These are phyloP conservation scores for Solanum lignicaule DNA, from an alignment of 257 asterid genomes.

Conservation along the genomic window DNA sequence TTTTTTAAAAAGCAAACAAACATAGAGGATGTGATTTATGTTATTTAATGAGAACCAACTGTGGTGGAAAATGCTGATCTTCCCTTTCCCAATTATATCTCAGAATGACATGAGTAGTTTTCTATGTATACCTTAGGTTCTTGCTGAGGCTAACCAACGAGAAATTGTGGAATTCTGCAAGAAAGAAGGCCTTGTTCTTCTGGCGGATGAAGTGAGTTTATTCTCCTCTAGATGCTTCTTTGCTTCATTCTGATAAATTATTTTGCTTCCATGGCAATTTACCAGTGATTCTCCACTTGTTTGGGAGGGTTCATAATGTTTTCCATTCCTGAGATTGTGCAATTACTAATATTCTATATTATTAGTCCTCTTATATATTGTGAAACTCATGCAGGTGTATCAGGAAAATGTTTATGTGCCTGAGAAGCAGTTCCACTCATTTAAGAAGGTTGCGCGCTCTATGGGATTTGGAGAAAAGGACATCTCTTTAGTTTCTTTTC, in stretches of 20 bases:
- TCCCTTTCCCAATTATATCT: background rate
- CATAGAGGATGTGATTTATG: background rate
- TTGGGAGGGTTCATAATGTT: background rate
- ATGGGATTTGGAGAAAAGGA: slow-evolving; percentile 87
- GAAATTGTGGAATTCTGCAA: slow-evolving; percentile 92
- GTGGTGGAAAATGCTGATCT: background rate
- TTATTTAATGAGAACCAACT: background rate
- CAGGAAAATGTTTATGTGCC: slow-evolving; percentile 88
- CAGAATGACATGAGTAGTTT: background rate
- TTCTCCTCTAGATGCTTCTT: background rate
- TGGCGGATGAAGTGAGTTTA: slow-evolving; percentile 86
- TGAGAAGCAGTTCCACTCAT: slow-evolving; percentile 87
- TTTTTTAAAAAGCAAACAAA: background rate
- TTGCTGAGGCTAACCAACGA: slow-evolving; percentile 54
- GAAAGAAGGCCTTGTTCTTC: slow-evolving; percentile 89
- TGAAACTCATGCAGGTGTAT: slow-evolving; percentile 51
- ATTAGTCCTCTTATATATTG: background rate
- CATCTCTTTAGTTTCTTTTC: slow-evolving; percentile 77
- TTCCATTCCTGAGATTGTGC: background rate
- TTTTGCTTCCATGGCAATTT: background rate
- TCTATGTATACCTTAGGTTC: slow-evolving; percentile 25
- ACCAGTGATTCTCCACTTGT: background rate
- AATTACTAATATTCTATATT: background rate
- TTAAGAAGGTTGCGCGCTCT: slow-evolving; percentile 68
- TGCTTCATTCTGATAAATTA: background rate